phyloP scores from a whole-genome alignment of 2,329 filamentous ascomycete species.

The Acephala macrosclerotiorum region DNA sequence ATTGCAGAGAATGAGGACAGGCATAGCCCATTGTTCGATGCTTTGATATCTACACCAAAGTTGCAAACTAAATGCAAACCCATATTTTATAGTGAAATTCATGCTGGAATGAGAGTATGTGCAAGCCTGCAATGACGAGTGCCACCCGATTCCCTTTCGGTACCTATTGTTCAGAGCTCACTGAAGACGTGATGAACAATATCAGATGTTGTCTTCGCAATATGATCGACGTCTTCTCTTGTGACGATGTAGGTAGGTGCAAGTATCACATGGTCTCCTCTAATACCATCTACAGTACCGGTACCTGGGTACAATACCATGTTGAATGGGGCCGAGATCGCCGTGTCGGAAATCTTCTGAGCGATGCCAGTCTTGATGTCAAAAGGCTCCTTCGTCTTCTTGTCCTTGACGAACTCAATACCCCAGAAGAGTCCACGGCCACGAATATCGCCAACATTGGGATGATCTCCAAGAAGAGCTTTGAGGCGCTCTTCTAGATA shows the following conservation, averaged over 20 bases:
- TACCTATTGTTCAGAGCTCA: constrained; percentile 18
- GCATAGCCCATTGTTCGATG: not conserved
- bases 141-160: not conserved
- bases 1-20: not conserved
- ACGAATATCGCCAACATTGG: constrained; percentile 65
- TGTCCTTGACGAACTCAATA: constrained; percentile 61
- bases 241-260: constrained; percentile 67
- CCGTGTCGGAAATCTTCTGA: constrained; percentile 56
- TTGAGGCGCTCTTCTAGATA: constrained; percentile 54
- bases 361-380: constrained; percentile 51
- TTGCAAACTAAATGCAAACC: not conserved
- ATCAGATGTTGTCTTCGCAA: constrained; percentile 52
- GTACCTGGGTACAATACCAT: constrained; percentile 67
- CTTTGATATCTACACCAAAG: not conserved
- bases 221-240: constrained; percentile 58
- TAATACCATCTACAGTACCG: constrained; percentile 61
- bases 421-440: constrained; percentile 66
- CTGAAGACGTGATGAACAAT: constrained; percentile 38
- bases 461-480: constrained; percentile 50
- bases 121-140: not conserved
- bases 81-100: not conserved
- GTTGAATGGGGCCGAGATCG: constrained; percentile 48
- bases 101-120: not conserved
- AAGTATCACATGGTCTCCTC: constrained; percentile 68
- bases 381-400: constrained; percentile 57